Percentiles rank a stretch among this genome's conserved stretches.
Conservation (phyloP, 805 yeast genomes). For the Myxozyma udenii region DNA sequence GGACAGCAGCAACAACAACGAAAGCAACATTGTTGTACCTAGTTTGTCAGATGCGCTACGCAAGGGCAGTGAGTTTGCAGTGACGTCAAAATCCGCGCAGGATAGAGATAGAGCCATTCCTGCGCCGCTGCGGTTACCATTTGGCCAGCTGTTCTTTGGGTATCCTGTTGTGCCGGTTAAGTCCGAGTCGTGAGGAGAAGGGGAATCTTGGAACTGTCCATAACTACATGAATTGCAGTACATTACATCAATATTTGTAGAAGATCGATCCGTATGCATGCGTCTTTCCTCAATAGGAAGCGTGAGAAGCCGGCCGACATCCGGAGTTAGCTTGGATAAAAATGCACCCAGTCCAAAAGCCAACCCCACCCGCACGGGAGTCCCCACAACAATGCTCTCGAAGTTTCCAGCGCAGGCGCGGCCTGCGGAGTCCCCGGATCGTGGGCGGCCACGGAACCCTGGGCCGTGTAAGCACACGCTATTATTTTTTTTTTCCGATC, state of each 20-base stretch:
- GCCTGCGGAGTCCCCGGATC: too few relatives aligned
- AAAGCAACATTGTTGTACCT: slow-evolving; percentile 5
- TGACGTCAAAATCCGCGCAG: slow-evolving; percentile 17
- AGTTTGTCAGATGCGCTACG: slow-evolving; percentile 22
- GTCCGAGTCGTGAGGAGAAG: background rate
- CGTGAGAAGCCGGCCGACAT: too few relatives aligned
- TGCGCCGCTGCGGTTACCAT: slow-evolving; percentile 69
- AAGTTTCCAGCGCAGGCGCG: too few relatives aligned
- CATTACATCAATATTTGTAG: background rate
- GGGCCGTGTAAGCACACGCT: too few relatives aligned
- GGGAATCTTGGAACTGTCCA: background rate
- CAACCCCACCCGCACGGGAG: too few relatives aligned
- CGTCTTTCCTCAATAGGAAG: too few relatives aligned
- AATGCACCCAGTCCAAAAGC: too few relatives aligned
- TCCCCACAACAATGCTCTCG: too few relatives aligned
- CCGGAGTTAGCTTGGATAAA: too few relatives aligned
- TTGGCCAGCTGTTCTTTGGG: slow-evolving; percentile 89
- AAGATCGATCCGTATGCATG: too few relatives aligned
- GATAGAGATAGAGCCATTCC: slow-evolving; percentile 41
- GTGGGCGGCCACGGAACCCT: too few relatives aligned
- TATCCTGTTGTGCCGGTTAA: slow-evolving; percentile 51
- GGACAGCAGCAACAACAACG: background rate
- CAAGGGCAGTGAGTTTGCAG: slow-evolving; percentile 26
- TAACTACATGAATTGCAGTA: background rate
- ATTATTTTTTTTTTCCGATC: too few relatives aligned